phyloP scores from a whole-genome alignment of 306 rosid genomes.

The Neltuma alba region DNA sequence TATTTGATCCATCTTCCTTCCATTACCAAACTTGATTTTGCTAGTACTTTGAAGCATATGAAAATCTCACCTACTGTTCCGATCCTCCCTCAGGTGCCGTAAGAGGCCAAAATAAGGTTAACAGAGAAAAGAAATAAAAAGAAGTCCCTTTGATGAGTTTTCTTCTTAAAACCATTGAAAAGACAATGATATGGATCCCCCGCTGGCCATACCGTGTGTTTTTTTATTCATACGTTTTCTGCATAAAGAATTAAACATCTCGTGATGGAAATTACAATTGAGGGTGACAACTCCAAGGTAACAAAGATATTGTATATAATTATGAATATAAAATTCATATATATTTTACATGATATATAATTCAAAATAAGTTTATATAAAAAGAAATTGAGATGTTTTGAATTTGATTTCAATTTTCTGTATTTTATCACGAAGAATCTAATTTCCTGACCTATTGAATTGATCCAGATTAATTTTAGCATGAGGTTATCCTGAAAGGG shows the following conservation, averaged over 20 bases:
- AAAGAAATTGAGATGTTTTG: not conserved
- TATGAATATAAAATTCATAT: no score
- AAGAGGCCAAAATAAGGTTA: constrained; percentile 26
- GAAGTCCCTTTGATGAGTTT: not conserved
- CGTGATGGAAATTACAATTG: not conserved
- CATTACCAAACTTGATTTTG: constrained; percentile 39
- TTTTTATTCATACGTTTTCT: constrained; percentile 11
- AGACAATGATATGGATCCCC: constrained; percentile 23
- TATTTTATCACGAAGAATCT: constrained; percentile 28
- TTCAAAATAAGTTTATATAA: no score
- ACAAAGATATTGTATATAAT: no score
- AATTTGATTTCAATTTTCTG: not conserved
- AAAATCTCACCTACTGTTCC: constrained; percentile 49
- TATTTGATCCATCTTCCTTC: constrained; percentile 27
- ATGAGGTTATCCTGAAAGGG: constrained; percentile 26
- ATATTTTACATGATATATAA: no score
- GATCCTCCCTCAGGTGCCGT: not conserved
- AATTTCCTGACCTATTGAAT: constrained; percentile 35
- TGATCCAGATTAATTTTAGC: constrained; percentile 16
- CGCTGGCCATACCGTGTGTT: constrained; percentile 30
- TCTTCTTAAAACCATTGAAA: constrained; percentile 39
- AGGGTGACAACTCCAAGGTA: not conserved
- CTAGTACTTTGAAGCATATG: constrained; percentile 46
- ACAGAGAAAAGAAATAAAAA: not conserved
- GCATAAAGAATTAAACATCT: constrained; percentile 41